Evolutionary conservation across 139 green algal species (phyloP).

Genomic region (Eudorina sp.): DNA sequence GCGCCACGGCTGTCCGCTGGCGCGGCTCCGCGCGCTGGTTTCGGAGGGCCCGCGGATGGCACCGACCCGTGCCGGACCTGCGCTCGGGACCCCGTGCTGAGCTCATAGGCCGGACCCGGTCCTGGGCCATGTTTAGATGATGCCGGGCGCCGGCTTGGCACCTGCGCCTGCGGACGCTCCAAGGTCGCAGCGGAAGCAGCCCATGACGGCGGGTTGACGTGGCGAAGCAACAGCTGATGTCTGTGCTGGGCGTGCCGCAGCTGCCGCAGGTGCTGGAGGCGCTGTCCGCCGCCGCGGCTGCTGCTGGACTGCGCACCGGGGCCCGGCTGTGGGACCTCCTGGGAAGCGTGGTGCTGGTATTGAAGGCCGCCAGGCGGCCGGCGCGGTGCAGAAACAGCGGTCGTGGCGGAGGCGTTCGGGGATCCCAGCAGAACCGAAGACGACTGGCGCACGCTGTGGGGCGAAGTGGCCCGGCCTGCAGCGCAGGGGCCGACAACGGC

Average conservation of each 20-base stretch:
- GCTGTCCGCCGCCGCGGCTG: background rate
- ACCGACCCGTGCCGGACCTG: no score
- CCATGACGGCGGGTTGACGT: background rate
- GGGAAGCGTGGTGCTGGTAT: background rate
- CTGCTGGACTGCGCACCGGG: no score
- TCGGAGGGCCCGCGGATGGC: no score
- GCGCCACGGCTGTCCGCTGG: no score
- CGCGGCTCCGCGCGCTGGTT: no score
- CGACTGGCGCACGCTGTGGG: slow-evolving; percentile 9
- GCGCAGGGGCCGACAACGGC: no score
- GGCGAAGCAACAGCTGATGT: background rate
- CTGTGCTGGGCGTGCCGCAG: background rate
- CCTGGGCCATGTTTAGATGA: no score
- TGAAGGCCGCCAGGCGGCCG: background rate
- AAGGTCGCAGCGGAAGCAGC: background rate
- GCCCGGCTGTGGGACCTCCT: background rate
- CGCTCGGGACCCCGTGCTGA: no score
- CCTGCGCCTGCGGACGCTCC: no score
- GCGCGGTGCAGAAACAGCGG: background rate
- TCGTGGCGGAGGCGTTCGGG: background rate
- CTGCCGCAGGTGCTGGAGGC: slow-evolving; percentile 25
- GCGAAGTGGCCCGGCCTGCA: no score
- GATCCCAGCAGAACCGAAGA: slow-evolving; percentile 36
- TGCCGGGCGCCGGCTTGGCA: no score
- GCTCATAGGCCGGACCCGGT: no score